Evolutionary conservation across 768 basidiomycete species (phyloP), one percentile per base, ranked within the genome.

Genomic region (Mrakia blollopis): DNA sequence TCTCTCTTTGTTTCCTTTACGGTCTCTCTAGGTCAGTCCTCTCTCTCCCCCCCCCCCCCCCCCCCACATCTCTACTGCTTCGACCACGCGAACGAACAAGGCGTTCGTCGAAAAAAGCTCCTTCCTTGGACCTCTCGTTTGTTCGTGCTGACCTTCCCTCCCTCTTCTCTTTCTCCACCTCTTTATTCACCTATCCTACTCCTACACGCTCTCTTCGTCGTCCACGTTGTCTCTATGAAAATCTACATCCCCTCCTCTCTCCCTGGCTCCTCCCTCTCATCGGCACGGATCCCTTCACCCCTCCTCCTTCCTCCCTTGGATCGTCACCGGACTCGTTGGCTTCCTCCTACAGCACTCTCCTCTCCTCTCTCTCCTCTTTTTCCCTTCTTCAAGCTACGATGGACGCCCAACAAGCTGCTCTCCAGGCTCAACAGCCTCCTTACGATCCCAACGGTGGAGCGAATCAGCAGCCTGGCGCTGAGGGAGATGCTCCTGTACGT

Each of bases 291-390:
- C 18, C 14, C 50, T 16, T 3, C 14, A 18, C 8, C 50, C 16
- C 50, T 52, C 50, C 50, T 52, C 23, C 3, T 9, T 16, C 54
- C 54, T n/a, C 21, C 54, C 54, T 7, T 18, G 50, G 50, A 52
- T 67, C 37, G 57, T 30, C 52, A 37, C 32, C 16, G 21, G n/a
- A 37, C 47, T 2, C 44, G 16, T 37, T 3, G 28, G 35, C 16
- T 32, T 5, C 61, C 47, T 52, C 37, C 41, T 28, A 13, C 37
- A n/a, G 30, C 62, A 35, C 65, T 30, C 62, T 62, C 44, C 52
- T n/a, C 57, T 81, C 89, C 87, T 72, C 68, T 73, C 75, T 35
- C 74, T 79, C 80, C 80, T 75, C 72, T 63, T 77, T 76, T 77
- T 44, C 61, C 78, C 75, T 80, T 74, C 47, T 63, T 52, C 60